phyloP scores from a whole-genome alignment of 495 filamentous ascomycete species.

The Penicillium ochrochloron region DNA sequence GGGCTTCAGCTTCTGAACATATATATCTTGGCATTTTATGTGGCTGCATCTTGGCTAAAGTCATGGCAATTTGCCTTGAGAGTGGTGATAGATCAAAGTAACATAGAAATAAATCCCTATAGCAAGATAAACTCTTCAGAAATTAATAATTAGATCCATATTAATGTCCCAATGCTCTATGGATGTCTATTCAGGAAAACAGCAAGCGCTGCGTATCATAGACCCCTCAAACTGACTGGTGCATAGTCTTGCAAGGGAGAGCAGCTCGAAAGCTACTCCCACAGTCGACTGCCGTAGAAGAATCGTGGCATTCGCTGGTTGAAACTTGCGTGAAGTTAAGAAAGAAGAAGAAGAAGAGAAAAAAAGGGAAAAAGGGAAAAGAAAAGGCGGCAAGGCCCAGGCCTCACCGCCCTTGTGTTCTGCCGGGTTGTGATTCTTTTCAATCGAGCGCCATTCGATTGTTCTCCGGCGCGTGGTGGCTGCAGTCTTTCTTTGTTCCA shows the following conservation, averaged over 20 bases:
- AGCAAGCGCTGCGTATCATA: slow-evolving; percentile 38
- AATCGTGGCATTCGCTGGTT: slow-evolving; percentile 37
- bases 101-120: no score
- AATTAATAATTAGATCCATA: neutral
- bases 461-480: slow-evolving; percentile 19
- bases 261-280: slow-evolving; percentile 31
- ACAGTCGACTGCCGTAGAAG: slow-evolving; percentile 36
- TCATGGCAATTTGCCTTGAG: neutral
- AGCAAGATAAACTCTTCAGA: neutral
- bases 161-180: slow-evolving; percentile 57
- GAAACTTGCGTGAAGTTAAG: slow-evolving; percentile 43
- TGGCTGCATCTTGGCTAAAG: neutral
- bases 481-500: slow-evolving; percentile 19
- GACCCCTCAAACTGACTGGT: slow-evolving; percentile 57
- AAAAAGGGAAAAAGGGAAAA: slow-evolving; percentile 22
- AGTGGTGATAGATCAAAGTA: neutral
- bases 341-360: slow-evolving; percentile 20
- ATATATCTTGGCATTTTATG: neutral
- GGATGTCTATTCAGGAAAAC: slow-evolving; percentile 49
- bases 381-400: slow-evolving; percentile 7
- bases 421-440: slow-evolving; percentile 28
- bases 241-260: slow-evolving; percentile 45
- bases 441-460: slow-evolving; percentile 17
- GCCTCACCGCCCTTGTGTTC: slow-evolving; percentile 24
- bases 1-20: neutral